Evolutionary conservation across 352 stramenopile species (phyloP), one percentile per base, ranked within the genome.

Genomic region (Phytophthora nicotianae): DNA sequence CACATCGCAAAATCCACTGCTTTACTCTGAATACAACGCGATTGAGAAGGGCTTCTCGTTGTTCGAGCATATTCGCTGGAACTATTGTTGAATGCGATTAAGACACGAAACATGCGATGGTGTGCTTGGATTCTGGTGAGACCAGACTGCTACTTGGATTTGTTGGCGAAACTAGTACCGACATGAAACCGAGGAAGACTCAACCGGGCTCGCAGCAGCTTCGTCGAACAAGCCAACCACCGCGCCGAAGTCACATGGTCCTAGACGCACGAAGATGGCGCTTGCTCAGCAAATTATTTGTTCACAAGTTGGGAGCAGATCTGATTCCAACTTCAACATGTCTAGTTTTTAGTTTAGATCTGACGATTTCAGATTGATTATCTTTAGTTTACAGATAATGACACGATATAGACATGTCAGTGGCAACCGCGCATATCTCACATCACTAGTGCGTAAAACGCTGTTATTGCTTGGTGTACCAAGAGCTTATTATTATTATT

Each of bases 181-280:
- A 68, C 54, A 68, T 52, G 60, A 63, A 68, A 68, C 60, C 45
- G 45, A 63, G 51, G 13, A 32, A 68, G 27, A 27, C 9, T 16
- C 20, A 32, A 32, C 9, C 21, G 10, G n/a, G 13, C 10, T 46
- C n/a, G 8, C 21, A 19, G 50, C 42, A 67, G 17, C 19, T 68
- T 62, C 45, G 57, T 24, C 26, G 60, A 68, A 68, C 26, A 40
- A 63, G 52, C 52, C 26, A 17, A 33, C 52, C 13, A 43, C 27
- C 33, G 35, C 54, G 20, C 33, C 52, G 26, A 63, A 68, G 13
- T 21, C 52, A 58, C 42, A 47, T 68, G 52, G 9, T 17, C 19
- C 41, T 47, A 54, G 42, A 42, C 2, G 6, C 9, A 9, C 13
- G 32, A 38, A 2, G 32, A n/a, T 5, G 6, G 33, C 33, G 27